Evolutionary conservation across 2,329 filamentous ascomycete species (phyloP).

Genomic region (Leptographium flavum): DNA sequence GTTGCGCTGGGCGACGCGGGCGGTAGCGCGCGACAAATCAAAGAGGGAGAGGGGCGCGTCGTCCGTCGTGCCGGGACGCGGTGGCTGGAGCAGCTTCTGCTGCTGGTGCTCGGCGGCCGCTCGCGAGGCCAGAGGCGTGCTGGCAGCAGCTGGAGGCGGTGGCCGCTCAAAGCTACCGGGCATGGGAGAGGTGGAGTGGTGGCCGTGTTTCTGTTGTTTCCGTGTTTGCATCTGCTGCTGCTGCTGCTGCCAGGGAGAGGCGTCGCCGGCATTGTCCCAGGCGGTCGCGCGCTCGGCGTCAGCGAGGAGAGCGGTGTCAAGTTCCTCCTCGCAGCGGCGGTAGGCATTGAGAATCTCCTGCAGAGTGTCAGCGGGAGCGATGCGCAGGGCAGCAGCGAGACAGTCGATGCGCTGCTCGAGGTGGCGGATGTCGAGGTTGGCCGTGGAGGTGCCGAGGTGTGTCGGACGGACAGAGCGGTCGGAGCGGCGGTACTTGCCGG

Average conservation of each 20-base stretch:
- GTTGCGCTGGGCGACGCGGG: slow-evolving; percentile 43
- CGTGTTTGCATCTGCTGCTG: background rate
- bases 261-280: slow-evolving; percentile 52
- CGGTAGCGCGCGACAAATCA: slow-evolving; percentile 47
- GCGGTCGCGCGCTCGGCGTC: slow-evolving; percentile 56
- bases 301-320: slow-evolving; percentile 48
- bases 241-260: slow-evolving; percentile 31
- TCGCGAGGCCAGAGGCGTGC: slow-evolving; percentile 4
- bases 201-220: background rate
- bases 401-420: slow-evolving; percentile 73
- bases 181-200: slow-evolving; percentile 17
- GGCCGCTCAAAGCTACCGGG: slow-evolving; percentile 35
- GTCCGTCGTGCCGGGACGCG: slow-evolving; percentile 16
- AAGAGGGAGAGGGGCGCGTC: slow-evolving; percentile 52
- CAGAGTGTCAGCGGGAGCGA: slow-evolving; percentile 55
- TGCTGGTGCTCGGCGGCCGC: slow-evolving; percentile 4
- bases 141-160: background rate
- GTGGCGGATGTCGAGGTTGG: slow-evolving; percentile 50
- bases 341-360: slow-evolving; percentile 64
- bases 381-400: slow-evolving; percentile 57
- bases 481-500: slow-evolving; percentile 57
- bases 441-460: slow-evolving; percentile 44
- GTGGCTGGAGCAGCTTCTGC: slow-evolving; percentile 16
- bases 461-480: slow-evolving; percentile 38
- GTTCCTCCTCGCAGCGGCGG: slow-evolving; percentile 64